A percentile compares a stretch with the other conserved stretches of the same genome.
phyloP scores from a whole-genome alignment of 2,329 filamentous ascomycete genomes.

The Ophiostoma quercus region DNA sequence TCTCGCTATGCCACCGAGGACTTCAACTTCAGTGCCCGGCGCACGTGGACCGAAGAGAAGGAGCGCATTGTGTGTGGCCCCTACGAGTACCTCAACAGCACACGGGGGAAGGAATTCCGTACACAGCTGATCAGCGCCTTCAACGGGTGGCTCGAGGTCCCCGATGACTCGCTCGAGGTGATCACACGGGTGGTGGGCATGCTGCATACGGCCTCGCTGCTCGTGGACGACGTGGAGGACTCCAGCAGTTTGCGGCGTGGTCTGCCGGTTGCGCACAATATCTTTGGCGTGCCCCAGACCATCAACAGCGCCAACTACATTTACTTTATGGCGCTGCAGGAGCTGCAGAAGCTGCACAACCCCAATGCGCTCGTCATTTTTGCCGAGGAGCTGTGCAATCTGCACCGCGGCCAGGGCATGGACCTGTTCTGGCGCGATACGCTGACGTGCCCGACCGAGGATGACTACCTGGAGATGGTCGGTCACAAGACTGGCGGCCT shows the following conservation, averaged over 20 bases:
- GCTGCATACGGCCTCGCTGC: slow-evolving; percentile 77
- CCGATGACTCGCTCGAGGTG: slow-evolving; percentile 60
- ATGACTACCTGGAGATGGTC: slow-evolving; percentile 88
- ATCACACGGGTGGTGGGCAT: slow-evolving; percentile 78
- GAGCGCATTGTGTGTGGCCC: slow-evolving; percentile 72
- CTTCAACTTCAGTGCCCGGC: slow-evolving; percentile 47
- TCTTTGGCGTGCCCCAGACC: slow-evolving; percentile 81
- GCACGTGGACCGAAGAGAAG: slow-evolving; percentile 66
- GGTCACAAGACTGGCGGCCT: slow-evolving; percentile 85
- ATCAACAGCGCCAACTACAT: slow-evolving; percentile 90
- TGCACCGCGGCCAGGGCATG: slow-evolving; percentile 85
- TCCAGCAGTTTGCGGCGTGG: slow-evolving; percentile 66
- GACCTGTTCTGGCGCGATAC: slow-evolving; percentile 87
- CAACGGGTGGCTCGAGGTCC: slow-evolving; percentile 74
- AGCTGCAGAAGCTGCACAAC: slow-evolving; percentile 65
- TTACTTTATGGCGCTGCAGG: slow-evolving; percentile 74
- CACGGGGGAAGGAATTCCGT: slow-evolving; percentile 81
- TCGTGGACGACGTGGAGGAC: slow-evolving; percentile 87
- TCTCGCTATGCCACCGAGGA: slow-evolving; percentile 51
- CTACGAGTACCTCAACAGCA: slow-evolving; percentile 71
- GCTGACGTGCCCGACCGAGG: slow-evolving; percentile 75
- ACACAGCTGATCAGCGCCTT: slow-evolving; percentile 74
- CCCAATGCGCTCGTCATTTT: slow-evolving; percentile 64
- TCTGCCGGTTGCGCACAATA: slow-evolving; percentile 73
- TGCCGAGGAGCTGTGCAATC: slow-evolving; percentile 75